These are phyloP conservation scores for Chaetomiaceae sp. DNA, from an alignment of 2,329 filamentous ascomycete species.

Conservation along the genomic window DNA sequence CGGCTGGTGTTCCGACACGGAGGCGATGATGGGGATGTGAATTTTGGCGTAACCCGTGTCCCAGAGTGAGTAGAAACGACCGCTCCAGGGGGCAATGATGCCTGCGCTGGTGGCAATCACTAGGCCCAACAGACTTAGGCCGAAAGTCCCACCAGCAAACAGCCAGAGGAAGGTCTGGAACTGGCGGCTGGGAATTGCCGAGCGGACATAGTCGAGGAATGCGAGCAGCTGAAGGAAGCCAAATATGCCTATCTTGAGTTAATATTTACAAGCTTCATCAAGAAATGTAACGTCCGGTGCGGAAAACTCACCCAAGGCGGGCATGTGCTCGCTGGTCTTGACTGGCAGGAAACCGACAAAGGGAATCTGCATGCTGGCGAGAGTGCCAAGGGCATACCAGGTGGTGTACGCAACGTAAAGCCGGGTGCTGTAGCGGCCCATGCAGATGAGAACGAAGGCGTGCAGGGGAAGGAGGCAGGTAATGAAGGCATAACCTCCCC, in stretches of 20 bases:
- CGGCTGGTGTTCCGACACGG: constrained; percentile 98
- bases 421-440: constrained; percentile 92
- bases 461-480: constrained; percentile 95
- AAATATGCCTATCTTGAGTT: constrained; percentile 66
- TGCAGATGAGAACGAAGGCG: constrained; percentile 87
- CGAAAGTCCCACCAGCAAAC: constrained; percentile 70
- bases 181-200: constrained; percentile 85
- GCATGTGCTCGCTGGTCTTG: constrained; percentile 97
- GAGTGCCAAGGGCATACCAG: constrained; percentile 92
- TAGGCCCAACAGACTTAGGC: constrained; percentile 73
- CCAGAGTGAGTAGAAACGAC: constrained; percentile 98
- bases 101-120: constrained; percentile 76
- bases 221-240: constrained; percentile 90
- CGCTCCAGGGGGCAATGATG: constrained; percentile 94
- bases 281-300: too few species aligned
- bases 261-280: constrained; percentile 5
- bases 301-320: constrained; percentile 68
- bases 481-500: constrained; percentile 99
- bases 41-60: constrained; percentile 99
- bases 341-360: constrained; percentile 97
- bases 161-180: constrained; percentile 85
- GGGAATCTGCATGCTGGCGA: constrained; percentile 98
- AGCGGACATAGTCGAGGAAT: constrained; percentile 84
- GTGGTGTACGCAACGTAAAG: constrained; percentile 96
- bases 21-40: constrained; percentile 98